Evolutionary conservation across 1,284 basidiomycete species (phyloP), one percentile per base, ranked within the genome.

Genomic region (Naganishia liquefaciens): DNA sequence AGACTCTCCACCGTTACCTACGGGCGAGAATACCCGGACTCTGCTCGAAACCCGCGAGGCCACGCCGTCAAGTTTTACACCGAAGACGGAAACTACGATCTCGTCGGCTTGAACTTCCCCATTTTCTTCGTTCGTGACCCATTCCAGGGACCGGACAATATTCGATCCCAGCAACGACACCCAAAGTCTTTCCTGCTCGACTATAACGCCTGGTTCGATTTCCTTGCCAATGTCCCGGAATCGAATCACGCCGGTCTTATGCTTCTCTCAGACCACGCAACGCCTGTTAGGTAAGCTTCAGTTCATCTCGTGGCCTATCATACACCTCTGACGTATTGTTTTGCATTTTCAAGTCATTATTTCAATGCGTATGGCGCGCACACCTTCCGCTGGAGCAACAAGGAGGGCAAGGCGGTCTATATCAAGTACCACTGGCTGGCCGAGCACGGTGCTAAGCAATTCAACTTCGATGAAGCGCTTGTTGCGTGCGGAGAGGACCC

Each of bases 181-280:
- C 76, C 77, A 23, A 69, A 71, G 51, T 71, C 67, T 54, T 71
- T 71, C 63, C 57, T 73, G 37, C 64, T 73, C 27, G 74, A 75
- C 64, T 77, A 73, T 67, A 74, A 76, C 54, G 74, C 72, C 1
- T 77, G 76, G 75, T 75, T 77, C 61, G 75, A 78, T 55, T 79
- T 78, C 70, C 72, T 77, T 27, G 71, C 73, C 50, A 73, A 74
- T 57, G 64, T 75, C 0, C 75, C 76, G 21, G 76, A 77, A 61
- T 73, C 74, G 10, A 71, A 74, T 40, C 73, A 76, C 55, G 74
- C 73, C 15, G 76, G 74, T 17, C 65, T 74, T 53, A 75, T 76
- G 76, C 63, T 76, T 39, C 58, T 77, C 21, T 73, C 72, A 27
- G 75, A 76, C 64, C 69, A 76, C 52, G 75, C 72, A 21, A 77